These are phyloP conservation scores for Rhodotorula toruloides DNA, from an alignment of 768 basidiomycete genomes.

Conservation along the genomic window DNA sequence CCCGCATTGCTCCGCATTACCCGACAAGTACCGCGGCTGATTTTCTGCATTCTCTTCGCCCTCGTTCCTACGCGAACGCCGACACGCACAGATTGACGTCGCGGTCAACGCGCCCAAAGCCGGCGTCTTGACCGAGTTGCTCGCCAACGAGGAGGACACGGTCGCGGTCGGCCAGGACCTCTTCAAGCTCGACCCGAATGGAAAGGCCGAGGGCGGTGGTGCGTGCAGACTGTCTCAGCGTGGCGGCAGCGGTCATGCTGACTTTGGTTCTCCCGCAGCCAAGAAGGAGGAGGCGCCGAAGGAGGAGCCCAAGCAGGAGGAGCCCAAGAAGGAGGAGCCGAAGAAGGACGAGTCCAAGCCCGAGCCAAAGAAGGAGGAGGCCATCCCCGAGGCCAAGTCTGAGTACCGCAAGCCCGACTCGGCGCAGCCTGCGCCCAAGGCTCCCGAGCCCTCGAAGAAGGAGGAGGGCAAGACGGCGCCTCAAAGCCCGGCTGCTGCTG, in stretches of 20 bases:
- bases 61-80: not conserved
- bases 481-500: not conserved
- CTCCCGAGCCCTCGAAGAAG: constrained; percentile 33
- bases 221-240: no score
- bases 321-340: constrained; percentile 48
- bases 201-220: constrained; percentile 57
- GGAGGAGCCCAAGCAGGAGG: constrained; percentile 47
- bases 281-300: constrained; percentile 31
- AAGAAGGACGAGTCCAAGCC: constrained; percentile 46
- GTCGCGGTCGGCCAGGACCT: constrained; percentile 92
- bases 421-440: constrained; percentile 35
- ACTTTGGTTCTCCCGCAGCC: not conserved
- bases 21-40: not conserved
- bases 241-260: no score
- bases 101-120: constrained; percentile 87
- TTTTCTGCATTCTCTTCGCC: constrained; percentile 3
- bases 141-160: constrained; percentile 87
- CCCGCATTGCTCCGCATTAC: not conserved
- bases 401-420: constrained; percentile 39
- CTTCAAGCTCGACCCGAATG: constrained; percentile 76
- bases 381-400: constrained; percentile 36
- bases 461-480: constrained; percentile 21
- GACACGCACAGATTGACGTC: constrained; percentile 83
- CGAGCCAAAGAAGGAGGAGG: constrained; percentile 44
- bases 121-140: constrained; percentile 77